Conservation (phyloP, 1,139 yeast genomes). For the Lodderomyces beijingensis region DNA sequence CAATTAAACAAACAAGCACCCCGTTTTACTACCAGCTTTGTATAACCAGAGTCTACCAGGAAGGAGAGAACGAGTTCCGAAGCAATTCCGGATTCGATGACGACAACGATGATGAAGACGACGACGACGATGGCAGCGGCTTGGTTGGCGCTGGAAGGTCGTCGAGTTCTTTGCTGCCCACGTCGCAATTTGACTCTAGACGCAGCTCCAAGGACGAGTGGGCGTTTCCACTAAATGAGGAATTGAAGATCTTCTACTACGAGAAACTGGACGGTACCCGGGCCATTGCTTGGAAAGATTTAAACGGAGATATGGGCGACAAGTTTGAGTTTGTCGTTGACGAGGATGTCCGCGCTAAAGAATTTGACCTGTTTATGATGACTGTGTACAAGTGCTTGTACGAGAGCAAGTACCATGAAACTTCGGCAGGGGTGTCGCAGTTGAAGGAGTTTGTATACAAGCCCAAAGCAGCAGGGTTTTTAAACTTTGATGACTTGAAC, state of each 20-base stretch:
- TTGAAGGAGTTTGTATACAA: conserved; percentile 54
- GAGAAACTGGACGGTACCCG: conserved; percentile 20
- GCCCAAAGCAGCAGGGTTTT: conserved; percentile 18
- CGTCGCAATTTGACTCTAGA: conserved; percentile 5
- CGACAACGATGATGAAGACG: conserved; percentile 57
- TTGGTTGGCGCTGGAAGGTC: background rate
- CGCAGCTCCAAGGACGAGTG: conserved; percentile 51
- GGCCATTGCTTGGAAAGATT: conserved; percentile 75
- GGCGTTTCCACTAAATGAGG: conserved; percentile 63
- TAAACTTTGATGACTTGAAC: conserved; percentile 23
- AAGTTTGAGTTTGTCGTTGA: conserved; percentile 76
- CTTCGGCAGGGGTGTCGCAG: conserved; percentile 47
- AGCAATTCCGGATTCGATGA: conserved; percentile 29
- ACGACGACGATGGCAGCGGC: conserved; percentile 30
- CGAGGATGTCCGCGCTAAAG: conserved; percentile 49
- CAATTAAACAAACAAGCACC: conserved; percentile 64
- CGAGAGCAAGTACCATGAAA: conserved; percentile 65
- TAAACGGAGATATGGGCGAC: conserved; percentile 86
- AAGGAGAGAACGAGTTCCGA: conserved; percentile 52
- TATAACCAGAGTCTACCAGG: conserved; percentile 64
- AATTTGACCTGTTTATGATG: conserved; percentile 61
- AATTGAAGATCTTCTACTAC: conserved; percentile 46
- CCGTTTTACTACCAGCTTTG: conserved; percentile 69
- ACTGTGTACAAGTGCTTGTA: conserved; percentile 67
- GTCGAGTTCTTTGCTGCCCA: conserved; percentile 3